Base-by-base conservation (phyloP, 495 filamentous ascomycete genomes). In the Penicillium arizonense region DNA sequence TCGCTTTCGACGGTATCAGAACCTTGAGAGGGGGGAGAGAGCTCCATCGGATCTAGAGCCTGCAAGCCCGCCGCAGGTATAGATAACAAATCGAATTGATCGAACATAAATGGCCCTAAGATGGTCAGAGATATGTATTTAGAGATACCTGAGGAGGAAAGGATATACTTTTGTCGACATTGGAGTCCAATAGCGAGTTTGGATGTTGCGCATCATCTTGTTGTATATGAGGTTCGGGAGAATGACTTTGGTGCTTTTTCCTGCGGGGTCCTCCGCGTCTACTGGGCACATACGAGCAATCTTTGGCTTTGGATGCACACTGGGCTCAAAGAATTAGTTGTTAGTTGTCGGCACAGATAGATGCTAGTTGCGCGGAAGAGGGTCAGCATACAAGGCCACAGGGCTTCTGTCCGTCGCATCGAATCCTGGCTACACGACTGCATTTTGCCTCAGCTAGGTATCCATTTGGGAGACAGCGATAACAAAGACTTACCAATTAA, bases 341-440 rank as follows among this genome's bases (percentile, higher is more conserved):
- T 36, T 38, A 50, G 34, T 44, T 18, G 18, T 32, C 16, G 14
- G 12, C n/a, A 47, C 18, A 32, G 23, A 35, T 18, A 56, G 40
- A 46, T 24, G 45, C 32, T 50, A 39, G 50, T 14, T 12, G 6
- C 26, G 34, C 36, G 24, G 5, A 7, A 30, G 58, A n/a, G 23
- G 36, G 5, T 28, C 53, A 34, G 71, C 76, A 52, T 75, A 83
- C 80, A 68, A 77, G 82, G 21, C 71, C 66, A 59, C 79, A 83
- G 18, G 77, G 75, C 52, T 75, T 71, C 50, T 80, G 74, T 32
- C 79, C 79, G 61, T 80, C 78, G 61, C 81, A 84, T 56, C 80
- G 75, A 43, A 76, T 82, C 50, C 80, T 69, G n/a, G 80, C 82
- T 35, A 77, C 73, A 55, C 80, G 79, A 66, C 81, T 82, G 49